These are phyloP conservation scores for Cytospora leucostoma DNA, from an alignment of 2,329 filamentous ascomycete genomes.

Conservation along the genomic window DNA sequence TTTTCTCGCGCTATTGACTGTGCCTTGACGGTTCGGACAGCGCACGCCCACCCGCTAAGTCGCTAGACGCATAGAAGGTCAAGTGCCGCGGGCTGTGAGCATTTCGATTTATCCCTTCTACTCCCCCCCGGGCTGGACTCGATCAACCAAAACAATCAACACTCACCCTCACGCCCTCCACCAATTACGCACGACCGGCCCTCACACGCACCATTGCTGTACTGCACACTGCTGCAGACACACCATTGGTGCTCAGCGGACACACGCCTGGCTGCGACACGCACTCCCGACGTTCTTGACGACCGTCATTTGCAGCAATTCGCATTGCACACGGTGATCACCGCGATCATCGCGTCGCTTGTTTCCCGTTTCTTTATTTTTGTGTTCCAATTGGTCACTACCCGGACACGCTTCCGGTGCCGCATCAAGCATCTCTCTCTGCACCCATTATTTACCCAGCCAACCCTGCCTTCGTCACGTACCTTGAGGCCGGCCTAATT, in stretches of 20 bases:
- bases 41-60: conserved; percentile 28
- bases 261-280: conserved; percentile 28
- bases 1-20: conserved; percentile 26
- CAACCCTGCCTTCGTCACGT: conserved; percentile 1
- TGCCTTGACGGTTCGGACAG: conserved; percentile 30
- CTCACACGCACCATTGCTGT: background rate
- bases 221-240: conserved; percentile 11
- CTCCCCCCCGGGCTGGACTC: conserved; percentile 29
- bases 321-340: conserved; percentile 9
- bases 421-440: conserved; percentile 16
- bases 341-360: conserved; percentile 19
- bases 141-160: conserved; percentile 13
- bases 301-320: conserved; percentile 11
- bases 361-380: conserved; percentile 12
- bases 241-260: background rate
- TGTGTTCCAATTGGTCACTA: conserved; percentile 24
- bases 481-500: conserved; percentile 16
- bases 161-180: conserved; percentile 10
- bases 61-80: conserved; percentile 28
- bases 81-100: conserved; percentile 15
- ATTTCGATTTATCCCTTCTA: conserved; percentile 23
- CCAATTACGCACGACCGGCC: conserved; percentile 6
- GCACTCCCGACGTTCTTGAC: conserved; percentile 17
- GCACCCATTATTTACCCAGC: background rate
- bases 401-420: conserved; percentile 23